Evolutionary conservation across 2,329 filamentous ascomycete species (phyloP).

Genomic region (Fusarium sp.): DNA sequence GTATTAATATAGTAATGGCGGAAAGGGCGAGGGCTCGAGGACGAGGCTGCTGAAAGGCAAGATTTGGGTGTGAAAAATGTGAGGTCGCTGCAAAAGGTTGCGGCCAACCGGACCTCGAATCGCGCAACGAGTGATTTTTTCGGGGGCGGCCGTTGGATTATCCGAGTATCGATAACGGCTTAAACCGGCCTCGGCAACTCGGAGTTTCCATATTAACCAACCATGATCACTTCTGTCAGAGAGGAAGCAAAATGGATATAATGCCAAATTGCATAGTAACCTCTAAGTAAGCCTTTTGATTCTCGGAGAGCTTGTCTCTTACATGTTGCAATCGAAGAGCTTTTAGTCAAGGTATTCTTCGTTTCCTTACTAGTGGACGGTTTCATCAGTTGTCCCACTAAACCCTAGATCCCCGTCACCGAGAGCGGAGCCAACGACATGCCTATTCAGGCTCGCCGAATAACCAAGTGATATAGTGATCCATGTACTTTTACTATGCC

Average conservation of each 20-base stretch:
- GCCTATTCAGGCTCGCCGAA: conserved; percentile 44
- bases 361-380: not conserved
- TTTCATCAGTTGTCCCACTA: conserved; percentile 8
- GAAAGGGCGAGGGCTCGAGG: conserved; percentile 12
- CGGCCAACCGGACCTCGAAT: conserved; percentile 29
- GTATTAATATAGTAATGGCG: conserved; percentile 11
- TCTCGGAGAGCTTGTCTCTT: too few species aligned
- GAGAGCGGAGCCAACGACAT: conserved; percentile 31
- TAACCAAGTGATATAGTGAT: not conserved
- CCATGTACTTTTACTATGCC: not conserved
- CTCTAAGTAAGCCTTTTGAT: not conserved
- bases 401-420: conserved; percentile 23
- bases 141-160: conserved; percentile 26
- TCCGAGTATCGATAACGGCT: conserved; percentile 15
- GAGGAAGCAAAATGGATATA: not conserved
- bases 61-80: conserved; percentile 39
- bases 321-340: not conserved
- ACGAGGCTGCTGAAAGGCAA: conserved; percentile 27
- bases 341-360: not conserved
- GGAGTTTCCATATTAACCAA: conserved; percentile 22
- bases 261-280: not conserved
- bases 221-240: not conserved
- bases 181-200: conserved; percentile 26
- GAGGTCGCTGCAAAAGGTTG: conserved; percentile 38
- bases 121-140: conserved; percentile 33